Conservation (phyloP, 441 rosid species). For the Gossypium davidsonii region DNA sequence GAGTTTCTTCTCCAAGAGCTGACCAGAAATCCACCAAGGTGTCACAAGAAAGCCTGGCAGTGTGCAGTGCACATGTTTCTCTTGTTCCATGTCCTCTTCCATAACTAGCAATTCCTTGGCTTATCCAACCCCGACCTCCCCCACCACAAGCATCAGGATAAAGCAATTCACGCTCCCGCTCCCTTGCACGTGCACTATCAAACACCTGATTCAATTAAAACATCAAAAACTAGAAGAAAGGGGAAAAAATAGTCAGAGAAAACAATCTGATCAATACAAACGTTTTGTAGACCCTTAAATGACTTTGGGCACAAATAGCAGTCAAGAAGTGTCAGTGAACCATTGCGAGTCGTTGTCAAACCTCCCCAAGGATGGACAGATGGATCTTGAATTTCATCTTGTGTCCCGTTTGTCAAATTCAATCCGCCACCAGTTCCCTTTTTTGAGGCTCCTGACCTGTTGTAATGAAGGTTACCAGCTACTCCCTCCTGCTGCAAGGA, state of each 20-base stretch:
- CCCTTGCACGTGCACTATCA: conserved; percentile 87
- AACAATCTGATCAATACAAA: conserved; percentile 32
- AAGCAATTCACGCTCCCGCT: conserved; percentile 76
- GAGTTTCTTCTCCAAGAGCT: conserved; percentile 84
- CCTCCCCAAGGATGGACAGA: conserved; percentile 95
- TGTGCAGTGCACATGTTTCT: conserved; percentile 88
- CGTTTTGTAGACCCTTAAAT: conserved; percentile 65
- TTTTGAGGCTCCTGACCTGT: conserved; percentile 32
- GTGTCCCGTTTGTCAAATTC: conserved; percentile 31
- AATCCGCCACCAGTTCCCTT: conserved; percentile 33
- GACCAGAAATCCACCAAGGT: conserved; percentile 93
- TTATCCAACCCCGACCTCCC: conserved; percentile 93
- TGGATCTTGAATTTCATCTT: conserved; percentile 72
- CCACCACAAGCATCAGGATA: conserved; percentile 98
- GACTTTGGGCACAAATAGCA: conserved; percentile 71
- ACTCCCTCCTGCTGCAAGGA: conserved; percentile 59
- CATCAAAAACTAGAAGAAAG: conserved; percentile 26
- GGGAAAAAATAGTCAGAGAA: background rate
- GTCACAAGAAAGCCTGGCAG: conserved; percentile 89
- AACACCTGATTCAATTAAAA: conserved; percentile 59
- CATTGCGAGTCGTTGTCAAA: conserved; percentile 70
- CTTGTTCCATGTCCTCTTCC: conserved; percentile 88
- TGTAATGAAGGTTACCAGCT: conserved; percentile 31
- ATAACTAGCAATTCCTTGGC: conserved; percentile 73
- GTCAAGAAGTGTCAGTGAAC: conserved; percentile 66